phyloP scores from a whole-genome alignment of 148 eudicot species.

The Rhododendron mucronatum region DNA sequence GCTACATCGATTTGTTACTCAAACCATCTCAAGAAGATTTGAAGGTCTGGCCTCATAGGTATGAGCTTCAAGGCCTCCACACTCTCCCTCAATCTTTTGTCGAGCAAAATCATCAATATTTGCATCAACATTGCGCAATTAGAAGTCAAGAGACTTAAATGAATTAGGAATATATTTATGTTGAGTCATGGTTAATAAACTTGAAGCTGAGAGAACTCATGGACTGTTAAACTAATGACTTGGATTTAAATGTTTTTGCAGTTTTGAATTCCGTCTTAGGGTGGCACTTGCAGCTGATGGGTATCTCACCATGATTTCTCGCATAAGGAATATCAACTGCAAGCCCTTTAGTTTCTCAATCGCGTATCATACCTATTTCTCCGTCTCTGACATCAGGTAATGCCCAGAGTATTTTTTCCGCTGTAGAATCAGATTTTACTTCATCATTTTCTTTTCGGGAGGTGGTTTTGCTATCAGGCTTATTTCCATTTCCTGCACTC shows the following conservation, averaged over 20 bases:
- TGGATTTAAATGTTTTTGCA: conserved; percentile 23
- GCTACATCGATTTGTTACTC: conserved; percentile 45
- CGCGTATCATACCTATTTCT: conserved; percentile 75
- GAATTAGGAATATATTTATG: not conserved
- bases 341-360: conserved; percentile 85
- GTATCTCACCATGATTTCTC: conserved; percentile 51
- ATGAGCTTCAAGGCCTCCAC: not conserved
- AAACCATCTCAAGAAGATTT: conserved; percentile 63
- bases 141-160: not conserved
- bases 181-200: not conserved
- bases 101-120: not conserved
- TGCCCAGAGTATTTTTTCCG: not conserved
- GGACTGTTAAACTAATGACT: not conserved
- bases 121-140: not conserved
- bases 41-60: conserved; percentile 66
- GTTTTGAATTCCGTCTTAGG: conserved; percentile 78
- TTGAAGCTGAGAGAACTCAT: not conserved
- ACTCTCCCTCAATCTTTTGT: not conserved
- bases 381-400: conserved; percentile 92
- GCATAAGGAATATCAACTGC: conserved; percentile 65
- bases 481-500: not conserved
- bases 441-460: not conserved
- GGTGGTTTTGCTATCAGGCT: not conserved
- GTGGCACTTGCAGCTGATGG: conserved; percentile 70
- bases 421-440: not conserved